These are phyloP conservation scores for Podospora bellae-mahoneyi DNA, from an alignment of 495 filamentous ascomycete species.

Conservation along the genomic window DNA sequence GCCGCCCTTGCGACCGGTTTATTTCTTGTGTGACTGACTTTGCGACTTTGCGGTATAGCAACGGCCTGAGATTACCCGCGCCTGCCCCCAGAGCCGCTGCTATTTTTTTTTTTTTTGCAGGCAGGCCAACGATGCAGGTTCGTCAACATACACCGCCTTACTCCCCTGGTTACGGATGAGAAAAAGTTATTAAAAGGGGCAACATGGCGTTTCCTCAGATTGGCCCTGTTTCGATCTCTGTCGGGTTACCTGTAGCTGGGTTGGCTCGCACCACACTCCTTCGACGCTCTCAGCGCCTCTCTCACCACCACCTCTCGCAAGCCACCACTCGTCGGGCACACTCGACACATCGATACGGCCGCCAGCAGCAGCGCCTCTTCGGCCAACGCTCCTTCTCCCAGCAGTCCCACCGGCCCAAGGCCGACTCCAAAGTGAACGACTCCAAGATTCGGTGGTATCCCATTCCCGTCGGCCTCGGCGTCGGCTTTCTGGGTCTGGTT, in stretches of 20 bases:
- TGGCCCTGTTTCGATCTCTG: slow-evolving; percentile 22
- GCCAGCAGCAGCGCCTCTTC: slow-evolving; percentile 1
- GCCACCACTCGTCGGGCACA: slow-evolving; percentile 17
- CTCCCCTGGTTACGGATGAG: slow-evolving; percentile 9
- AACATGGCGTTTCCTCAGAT: slow-evolving; percentile 28
- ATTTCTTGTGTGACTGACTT: neutral
- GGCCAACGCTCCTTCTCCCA: slow-evolving; percentile 33
- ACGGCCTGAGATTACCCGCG: slow-evolving; percentile 7
- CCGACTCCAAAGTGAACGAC: slow-evolving; percentile 47
- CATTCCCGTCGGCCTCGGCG: slow-evolving; percentile 88
- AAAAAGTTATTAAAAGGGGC: slow-evolving; percentile 15
- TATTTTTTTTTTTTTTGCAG: slow-evolving; percentile 10
- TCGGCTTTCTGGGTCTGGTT: slow-evolving; percentile 77
- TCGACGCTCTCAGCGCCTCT: slow-evolving; percentile 11
- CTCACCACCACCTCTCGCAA: slow-evolving; percentile 14
- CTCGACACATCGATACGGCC: slow-evolving; percentile 4
- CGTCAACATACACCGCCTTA: slow-evolving; percentile 13
- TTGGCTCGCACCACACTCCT: slow-evolving; percentile 24
- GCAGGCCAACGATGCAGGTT: slow-evolving; percentile 25
- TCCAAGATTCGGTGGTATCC: slow-evolving; percentile 91
- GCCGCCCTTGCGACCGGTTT: slow-evolving; percentile 5
- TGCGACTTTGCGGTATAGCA: slow-evolving; percentile 7
- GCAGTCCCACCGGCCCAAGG: slow-evolving; percentile 39
- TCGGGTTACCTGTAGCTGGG: slow-evolving; percentile 20
- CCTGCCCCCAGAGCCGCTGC: slow-evolving; percentile 7